Conservation (phyloP, 768 basidiomycete genomes). For the Tricholoma hemisulphureum region DNA sequence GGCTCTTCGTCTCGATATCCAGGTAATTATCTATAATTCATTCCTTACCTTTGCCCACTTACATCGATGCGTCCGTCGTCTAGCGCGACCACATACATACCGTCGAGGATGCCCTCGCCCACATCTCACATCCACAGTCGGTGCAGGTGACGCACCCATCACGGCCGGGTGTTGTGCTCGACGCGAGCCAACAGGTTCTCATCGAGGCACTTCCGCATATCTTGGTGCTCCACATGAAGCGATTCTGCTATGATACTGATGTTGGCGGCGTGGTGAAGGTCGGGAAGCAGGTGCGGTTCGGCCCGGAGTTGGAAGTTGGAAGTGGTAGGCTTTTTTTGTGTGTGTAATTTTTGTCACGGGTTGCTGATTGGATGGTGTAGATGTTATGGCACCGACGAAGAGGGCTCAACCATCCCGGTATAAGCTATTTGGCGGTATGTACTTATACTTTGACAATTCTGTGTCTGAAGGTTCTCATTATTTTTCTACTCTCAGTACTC, state of each 20-base stretch:
- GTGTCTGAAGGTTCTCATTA: not conserved
- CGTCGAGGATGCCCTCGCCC: slow-evolving; percentile 78
- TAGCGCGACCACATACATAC: slow-evolving; percentile 73
- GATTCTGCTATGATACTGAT: slow-evolving; percentile 82
- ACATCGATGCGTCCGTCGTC: not conserved
- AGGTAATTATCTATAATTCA: slow-evolving; percentile 43
- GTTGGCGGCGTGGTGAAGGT: slow-evolving; percentile 83
- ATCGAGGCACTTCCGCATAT: slow-evolving; percentile 84
- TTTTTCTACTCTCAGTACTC: slow-evolving; percentile 48
- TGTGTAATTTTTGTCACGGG: not conserved
- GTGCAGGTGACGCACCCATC: slow-evolving; percentile 70
- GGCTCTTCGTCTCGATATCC: slow-evolving; percentile 84
- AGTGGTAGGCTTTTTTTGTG: slow-evolving; percentile 44
- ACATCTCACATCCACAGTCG: slow-evolving; percentile 75
- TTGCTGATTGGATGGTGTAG: slow-evolving; percentile 28
- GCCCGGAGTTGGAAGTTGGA: slow-evolving; percentile 74
- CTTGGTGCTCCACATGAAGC: slow-evolving; percentile 84
- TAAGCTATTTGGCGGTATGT: slow-evolving; percentile 79
- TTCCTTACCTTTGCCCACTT: not conserved
- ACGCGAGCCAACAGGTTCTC: slow-evolving; percentile 61
- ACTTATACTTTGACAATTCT: not conserved
- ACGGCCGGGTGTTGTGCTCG: slow-evolving; percentile 56
- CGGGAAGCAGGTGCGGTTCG: slow-evolving; percentile 76
- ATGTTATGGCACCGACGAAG: slow-evolving; percentile 58
- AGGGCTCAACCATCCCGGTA: slow-evolving; percentile 54